Evolutionary conservation across 257 asterid genomes (phyloP), one percentile per base, ranked within the genome.

Genomic region (Prunella vulgaris): DNA sequence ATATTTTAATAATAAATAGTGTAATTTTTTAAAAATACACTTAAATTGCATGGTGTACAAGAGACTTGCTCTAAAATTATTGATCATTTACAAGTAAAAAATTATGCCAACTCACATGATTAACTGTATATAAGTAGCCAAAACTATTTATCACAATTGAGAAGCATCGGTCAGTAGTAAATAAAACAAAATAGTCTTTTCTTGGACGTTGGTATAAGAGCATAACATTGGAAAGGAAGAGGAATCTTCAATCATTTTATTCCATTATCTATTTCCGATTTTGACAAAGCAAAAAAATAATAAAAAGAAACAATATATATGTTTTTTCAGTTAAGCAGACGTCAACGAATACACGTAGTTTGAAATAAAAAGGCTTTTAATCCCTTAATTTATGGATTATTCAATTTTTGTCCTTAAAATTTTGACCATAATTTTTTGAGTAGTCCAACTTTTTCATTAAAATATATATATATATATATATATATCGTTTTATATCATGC

Each of bases 181-280:
- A 25, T 18, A 53, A 73, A 77, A 49, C 32, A 20, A 24, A 65
- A 35, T 8, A 37, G 12, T 7, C 32, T 20, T 27, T n/a, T 72
- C 9, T 53, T 52, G 67, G 85, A 77, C 58, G 27, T 51, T 10
- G 28, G 37, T n/a, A 62, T 33, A 51, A 68, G 21, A 48, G 69
- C 69, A 63, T 77, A 64, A 10, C 58, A n/a, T 59, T n/a, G 28
- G 62, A 58, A 67, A 30, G 13, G 21, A 56, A 70, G 53, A 5
- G 61, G 74, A 27, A 79, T 72, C 80, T 27, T 60, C 9, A 60
- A 60, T n/a, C 57, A 37, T 69, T 27, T 21, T 68, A 37, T 51
- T 66, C 54, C 58, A 61, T n/a, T n/a, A 32, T 46, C 17, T 35
- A 22, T 32, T 60, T 14, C 27, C 22, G 51, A 35, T 48, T 24